phyloP scores from a whole-genome alignment of 2,329 filamentous ascomycete species.

The Coleophoma cylindrospora region DNA sequence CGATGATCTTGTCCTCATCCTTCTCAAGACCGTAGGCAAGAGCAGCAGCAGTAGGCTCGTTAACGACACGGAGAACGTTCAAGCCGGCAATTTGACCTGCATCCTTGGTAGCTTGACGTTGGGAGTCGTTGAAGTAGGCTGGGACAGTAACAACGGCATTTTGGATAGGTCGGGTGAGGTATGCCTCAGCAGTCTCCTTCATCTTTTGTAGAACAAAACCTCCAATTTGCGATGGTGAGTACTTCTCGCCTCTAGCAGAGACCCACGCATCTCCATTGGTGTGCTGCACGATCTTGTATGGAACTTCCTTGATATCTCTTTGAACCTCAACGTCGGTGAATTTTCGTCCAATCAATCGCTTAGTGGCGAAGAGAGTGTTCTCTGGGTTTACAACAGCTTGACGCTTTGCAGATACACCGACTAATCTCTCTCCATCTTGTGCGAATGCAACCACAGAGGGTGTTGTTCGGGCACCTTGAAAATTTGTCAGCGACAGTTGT shows the following conservation, averaged over 20 bases:
- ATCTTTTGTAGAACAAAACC: slow-evolving; percentile 96
- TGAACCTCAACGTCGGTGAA: slow-evolving; percentile 92
- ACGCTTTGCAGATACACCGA: slow-evolving; percentile 96
- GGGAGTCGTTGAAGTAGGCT: slow-evolving; percentile 98
- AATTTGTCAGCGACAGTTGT: slow-evolving; percentile 2
- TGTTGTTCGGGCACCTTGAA: slow-evolving; percentile 75
- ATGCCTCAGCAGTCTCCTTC: slow-evolving; percentile 97
- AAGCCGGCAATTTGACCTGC: slow-evolving; percentile 94
- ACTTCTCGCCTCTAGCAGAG: slow-evolving; percentile 86
- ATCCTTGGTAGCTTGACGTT: slow-evolving; percentile 97
- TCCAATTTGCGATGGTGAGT: slow-evolving; percentile 97
- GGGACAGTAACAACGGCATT: slow-evolving; percentile 96
- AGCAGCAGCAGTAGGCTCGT: slow-evolving; percentile 94
- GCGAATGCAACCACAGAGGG: slow-evolving; percentile 95
- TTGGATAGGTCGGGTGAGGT: slow-evolving; percentile 85
- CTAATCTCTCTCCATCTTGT: slow-evolving; percentile 90
- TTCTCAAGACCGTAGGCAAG: slow-evolving; percentile 96
- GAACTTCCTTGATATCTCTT: slow-evolving; percentile 94
- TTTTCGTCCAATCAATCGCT: slow-evolving; percentile 97
- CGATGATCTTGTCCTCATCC: slow-evolving; percentile 82
- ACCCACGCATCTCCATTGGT: slow-evolving; percentile 96
- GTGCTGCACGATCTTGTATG: slow-evolving; percentile 98
- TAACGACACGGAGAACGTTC: slow-evolving; percentile 95
- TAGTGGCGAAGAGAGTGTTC: slow-evolving; percentile 97
- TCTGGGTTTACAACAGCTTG: slow-evolving; percentile 98